Conservation (phyloP, 805 yeast genomes). For the Kodamaea nitidulidarum region DNA sequence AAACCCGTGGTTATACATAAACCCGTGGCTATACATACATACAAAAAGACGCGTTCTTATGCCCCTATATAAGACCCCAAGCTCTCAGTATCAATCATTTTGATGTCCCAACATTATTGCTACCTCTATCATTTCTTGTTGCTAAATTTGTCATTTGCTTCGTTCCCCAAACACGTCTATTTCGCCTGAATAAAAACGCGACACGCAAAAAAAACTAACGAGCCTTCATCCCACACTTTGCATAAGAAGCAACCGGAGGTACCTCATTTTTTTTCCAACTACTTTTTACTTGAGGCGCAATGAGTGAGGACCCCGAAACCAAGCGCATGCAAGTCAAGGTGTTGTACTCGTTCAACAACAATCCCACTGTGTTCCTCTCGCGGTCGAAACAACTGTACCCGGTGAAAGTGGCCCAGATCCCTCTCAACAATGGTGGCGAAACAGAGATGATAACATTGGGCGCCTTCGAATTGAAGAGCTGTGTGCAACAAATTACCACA, state of each 20-base stretch:
- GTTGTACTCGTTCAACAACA: constrained; percentile 42
- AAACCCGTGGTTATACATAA: no score
- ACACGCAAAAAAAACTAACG: constrained; percentile 7
- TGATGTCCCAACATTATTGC: not conserved
- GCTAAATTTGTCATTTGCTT: no score
- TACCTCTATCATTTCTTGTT: no score
- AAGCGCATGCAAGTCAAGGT: constrained; percentile 44
- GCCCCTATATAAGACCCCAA: no score
- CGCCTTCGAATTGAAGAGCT: constrained; percentile 37
- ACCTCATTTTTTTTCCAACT: constrained; percentile 1
- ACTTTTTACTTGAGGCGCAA: constrained; percentile 9
- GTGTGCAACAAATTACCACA: constrained; percentile 35
- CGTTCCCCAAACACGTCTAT: constrained; percentile 7
- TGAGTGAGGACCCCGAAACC: constrained; percentile 21
- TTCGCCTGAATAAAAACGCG: constrained; percentile 8
- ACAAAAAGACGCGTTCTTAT: no score
- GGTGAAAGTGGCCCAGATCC: constrained; percentile 37
- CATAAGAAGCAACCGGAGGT: not conserved
- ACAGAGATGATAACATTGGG: constrained; percentile 35
- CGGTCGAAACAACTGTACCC: constrained; percentile 32
- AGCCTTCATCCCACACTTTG: constrained; percentile 1
- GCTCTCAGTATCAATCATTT: not conserved
- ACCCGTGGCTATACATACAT: no score
- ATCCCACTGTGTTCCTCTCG: constrained; percentile 40
- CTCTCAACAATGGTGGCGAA: constrained; percentile 17